A percentile compares a stretch with the other conserved stretches of the same genome.
phyloP scores from a whole-genome alignment of 2,329 filamentous ascomycete species.

The Grosmannia clavigera region DNA sequence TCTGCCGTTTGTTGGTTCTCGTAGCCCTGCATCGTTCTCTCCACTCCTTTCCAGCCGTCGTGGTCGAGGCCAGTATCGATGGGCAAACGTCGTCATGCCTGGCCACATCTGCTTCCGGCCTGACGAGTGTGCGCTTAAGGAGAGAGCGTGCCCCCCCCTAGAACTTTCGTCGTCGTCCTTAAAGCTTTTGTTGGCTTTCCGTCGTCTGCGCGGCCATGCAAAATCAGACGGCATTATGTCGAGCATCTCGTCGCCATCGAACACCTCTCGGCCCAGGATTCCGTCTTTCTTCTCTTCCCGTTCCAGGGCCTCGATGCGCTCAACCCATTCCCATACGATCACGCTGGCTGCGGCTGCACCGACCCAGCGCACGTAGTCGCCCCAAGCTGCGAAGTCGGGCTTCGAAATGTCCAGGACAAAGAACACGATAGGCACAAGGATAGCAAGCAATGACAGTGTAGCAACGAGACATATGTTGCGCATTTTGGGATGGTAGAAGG shows the following conservation, averaged over 20 bases:
- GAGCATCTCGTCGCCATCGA: slow-evolving; percentile 88
- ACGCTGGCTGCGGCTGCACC: slow-evolving; percentile 87
- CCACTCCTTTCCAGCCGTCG: not conserved
- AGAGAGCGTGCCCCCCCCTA: not conserved
- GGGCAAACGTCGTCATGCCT: not conserved
- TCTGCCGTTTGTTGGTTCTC: not conserved
- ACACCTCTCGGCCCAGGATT: slow-evolving; percentile 79
- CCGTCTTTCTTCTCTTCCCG: slow-evolving; percentile 90
- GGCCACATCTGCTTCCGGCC: not conserved
- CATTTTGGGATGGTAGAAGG: slow-evolving; percentile 85
- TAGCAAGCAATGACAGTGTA: slow-evolving; percentile 63
- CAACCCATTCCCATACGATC: slow-evolving; percentile 98
- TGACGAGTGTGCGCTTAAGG: not conserved
- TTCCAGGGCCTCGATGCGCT: slow-evolving; percentile 84
- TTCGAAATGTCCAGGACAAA: slow-evolving; percentile 85
- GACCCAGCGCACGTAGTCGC: slow-evolving; percentile 94
- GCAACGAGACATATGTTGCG: slow-evolving; percentile 77
- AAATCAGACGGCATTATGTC: slow-evolving; percentile 45
- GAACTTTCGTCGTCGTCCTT: slow-evolving; percentile 13
- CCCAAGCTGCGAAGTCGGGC: slow-evolving; percentile 79
- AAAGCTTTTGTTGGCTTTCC: slow-evolving; percentile 20
- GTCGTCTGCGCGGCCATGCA: slow-evolving; percentile 29
- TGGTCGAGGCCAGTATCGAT: not conserved
- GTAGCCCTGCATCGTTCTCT: not conserved
- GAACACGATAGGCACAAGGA: slow-evolving; percentile 82